Base-by-base conservation (phyloP, 1,284 basidiomycete genomes). In the Cryptococcus sp. region DNA sequence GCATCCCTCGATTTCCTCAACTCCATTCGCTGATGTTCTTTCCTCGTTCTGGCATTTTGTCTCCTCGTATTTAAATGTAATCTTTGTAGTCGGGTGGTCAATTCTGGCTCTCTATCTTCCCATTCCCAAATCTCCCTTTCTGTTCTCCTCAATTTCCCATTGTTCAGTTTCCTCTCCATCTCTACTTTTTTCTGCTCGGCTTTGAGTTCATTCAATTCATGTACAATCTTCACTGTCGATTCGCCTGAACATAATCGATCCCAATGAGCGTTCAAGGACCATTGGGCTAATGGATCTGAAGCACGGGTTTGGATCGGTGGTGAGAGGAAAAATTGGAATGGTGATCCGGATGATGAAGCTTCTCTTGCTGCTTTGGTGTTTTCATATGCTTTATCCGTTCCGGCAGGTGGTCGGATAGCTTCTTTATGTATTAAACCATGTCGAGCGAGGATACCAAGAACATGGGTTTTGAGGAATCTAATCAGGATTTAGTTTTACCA, bases 11-110 rank as follows among this genome's bases (percentile, higher is more conserved):
- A 35, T 41, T n/a, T 23, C n/a, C 35, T 38, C 3, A 43, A 5
- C 11, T 54, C 8, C 42, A 11, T 41, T 14, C 46, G 53, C 10
- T n/a, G 57, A 8, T 47, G 23, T 14, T 51, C 55, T 42, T 46
- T 53, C 33, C 52, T 38, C 35, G n/a, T 52, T 45, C 71, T 63
- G 3, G 33, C 57, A 14, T 49, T 56, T 15, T 46, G 46, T 48
- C 64, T 64, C 43, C 73, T 58, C 11, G 49, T 56, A 61, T 67
- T 73, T 43, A 75, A 55, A 57, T 72, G 66, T 13, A 52, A 15
- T 46, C 72, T 55, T 59, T 73, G 68, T 43, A 69, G 50, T 6
- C 36, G 46, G 5, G 64, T 68, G 11, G 71, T 68, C 34, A 70
- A 33, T 14, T 67, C 67, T 36, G 60, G 53, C n/a, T 56, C 55